These are phyloP conservation scores for Drechslera avenae DNA, from an alignment of 2,329 filamentous ascomycete genomes.

Conservation along the genomic window DNA sequence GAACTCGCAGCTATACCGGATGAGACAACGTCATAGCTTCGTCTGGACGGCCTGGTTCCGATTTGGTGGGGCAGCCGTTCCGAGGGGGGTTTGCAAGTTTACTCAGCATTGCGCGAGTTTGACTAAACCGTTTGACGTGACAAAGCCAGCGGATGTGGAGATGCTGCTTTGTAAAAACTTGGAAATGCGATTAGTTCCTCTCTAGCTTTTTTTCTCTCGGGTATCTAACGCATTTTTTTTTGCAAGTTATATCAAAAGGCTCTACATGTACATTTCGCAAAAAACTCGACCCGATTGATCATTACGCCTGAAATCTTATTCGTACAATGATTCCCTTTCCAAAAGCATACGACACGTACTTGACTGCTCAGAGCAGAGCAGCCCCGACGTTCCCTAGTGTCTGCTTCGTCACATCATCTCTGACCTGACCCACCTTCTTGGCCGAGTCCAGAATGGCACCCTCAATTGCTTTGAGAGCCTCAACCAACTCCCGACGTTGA, in stretches of 20 bases:
- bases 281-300: no score
- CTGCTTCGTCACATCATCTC: slow-evolving; percentile 55
- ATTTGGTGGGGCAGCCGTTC: slow-evolving; percentile 16
- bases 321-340: no score
- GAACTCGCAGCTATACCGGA: slow-evolving; percentile 15
- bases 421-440: slow-evolving; percentile 53
- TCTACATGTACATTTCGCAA: no score
- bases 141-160: slow-evolving; percentile 10
- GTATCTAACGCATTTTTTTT: no score
- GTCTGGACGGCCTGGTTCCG: slow-evolving; percentile 2
- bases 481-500: slow-evolving; percentile 53
- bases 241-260: no score
- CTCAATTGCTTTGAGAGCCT: slow-evolving; percentile 56
- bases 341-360: no score
- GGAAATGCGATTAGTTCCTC: no score
- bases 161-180: not conserved
- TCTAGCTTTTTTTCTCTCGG: no score
- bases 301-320: no score
- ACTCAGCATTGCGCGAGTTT: slow-evolving; percentile 41
- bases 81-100: slow-evolving; percentile 15
- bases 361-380: slow-evolving; percentile 28
- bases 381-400: slow-evolving; percentile 44
- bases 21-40: slow-evolving; percentile 27
- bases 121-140: slow-evolving; percentile 21
- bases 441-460: slow-evolving; percentile 56